Conservation (phyloP, 116 monocot genomes). For the Dioscorea cayenensis region DNA sequence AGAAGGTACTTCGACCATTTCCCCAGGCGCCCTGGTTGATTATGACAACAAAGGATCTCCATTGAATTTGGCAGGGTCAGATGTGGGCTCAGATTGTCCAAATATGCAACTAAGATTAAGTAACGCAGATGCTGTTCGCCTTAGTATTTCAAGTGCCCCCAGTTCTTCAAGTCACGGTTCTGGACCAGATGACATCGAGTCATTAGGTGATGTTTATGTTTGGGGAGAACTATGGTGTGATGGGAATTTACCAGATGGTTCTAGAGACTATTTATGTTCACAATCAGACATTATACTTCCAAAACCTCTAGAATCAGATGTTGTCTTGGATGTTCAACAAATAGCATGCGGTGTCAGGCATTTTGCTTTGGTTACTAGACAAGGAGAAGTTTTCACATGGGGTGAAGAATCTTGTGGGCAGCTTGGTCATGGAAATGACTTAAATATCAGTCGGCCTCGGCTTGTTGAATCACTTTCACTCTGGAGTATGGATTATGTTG, state of each 20-base stretch:
- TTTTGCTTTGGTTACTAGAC: constrained; percentile 38
- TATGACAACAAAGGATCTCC: constrained; percentile 9
- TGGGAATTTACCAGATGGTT: neutral
- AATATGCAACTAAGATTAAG: constrained; percentile 61
- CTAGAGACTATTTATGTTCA: neutral
- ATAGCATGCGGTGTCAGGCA: constrained; percentile 41
- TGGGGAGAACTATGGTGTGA: constrained; percentile 7
- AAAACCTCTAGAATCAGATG: constrained; percentile 40
- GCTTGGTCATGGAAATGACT: constrained; percentile 39
- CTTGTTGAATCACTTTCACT: constrained; percentile 37
- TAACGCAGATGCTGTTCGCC: constrained; percentile 24
- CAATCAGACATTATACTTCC: constrained; percentile 21
- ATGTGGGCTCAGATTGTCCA: constrained; percentile 40
- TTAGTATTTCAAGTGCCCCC: constrained; percentile 61
- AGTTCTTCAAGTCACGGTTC: constrained; percentile 52
- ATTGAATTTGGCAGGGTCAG: constrained; percentile 32
- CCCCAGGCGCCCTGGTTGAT: constrained; percentile 9
- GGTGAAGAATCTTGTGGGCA: constrained; percentile 48
- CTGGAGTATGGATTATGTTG: constrained; percentile 36
- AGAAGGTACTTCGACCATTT: constrained; percentile 17
- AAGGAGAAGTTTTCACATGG: constrained; percentile 52
- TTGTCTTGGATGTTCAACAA: constrained; percentile 44
- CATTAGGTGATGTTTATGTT: constrained; percentile 6
- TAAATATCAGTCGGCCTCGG: constrained; percentile 24
- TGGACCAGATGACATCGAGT: constrained; percentile 30